Evolutionary conservation across 1,139 yeast genomes (phyloP), one percentile per base, ranked within the genome.

Genomic region (Pichia sp.): DNA sequence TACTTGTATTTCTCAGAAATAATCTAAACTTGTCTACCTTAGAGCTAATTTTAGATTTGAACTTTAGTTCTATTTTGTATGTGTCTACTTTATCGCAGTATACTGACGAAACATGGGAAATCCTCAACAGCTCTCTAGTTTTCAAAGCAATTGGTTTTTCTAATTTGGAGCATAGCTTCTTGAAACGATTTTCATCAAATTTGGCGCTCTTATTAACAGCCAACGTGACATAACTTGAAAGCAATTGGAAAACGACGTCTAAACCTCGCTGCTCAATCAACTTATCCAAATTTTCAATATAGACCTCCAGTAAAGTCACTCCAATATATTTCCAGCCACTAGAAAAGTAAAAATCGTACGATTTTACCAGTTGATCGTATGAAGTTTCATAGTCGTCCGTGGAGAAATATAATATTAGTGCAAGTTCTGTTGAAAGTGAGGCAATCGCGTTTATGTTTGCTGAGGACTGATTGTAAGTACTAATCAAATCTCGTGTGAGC

Each of bases 261-360:
- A 44, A 15, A n/a, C 59, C 59, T 36, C 47, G 53, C 3, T 19
- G n/a, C 5, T 52, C 47, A 8, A 60, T 53, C 23, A 82, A 66
- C 43, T 80, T 73, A 61, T 80, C 82, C 45, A 90, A 72, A 62
- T 96, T 89, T 48, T 82, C 81, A 40, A 88, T 77, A 65, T 86
- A 90, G 0, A 85, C 73, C 60, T 82, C 82, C 45, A 88, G 72
- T 19, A 92, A 69, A 19, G 79, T 71, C 1, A 84, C 78, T 0
- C 96, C 90, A 66, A 90, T 80, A 45, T 75, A 72, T 56, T 78
- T 79, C 97, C 97, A 90, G 1, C 90, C 90, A 55, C 85, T 80
- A 31, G 77, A 68, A 16, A 80, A 75, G 64, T 86, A 90, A 56
- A 82, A 81, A 45, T 80, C 82, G 50, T 88, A 89, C 2, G 95